A percentile compares a stretch with the other conserved stretches of the same genome.
phyloP scores from a whole-genome alignment of 805 yeast genomes.

The Wickerhamomyces bovis region DNA sequence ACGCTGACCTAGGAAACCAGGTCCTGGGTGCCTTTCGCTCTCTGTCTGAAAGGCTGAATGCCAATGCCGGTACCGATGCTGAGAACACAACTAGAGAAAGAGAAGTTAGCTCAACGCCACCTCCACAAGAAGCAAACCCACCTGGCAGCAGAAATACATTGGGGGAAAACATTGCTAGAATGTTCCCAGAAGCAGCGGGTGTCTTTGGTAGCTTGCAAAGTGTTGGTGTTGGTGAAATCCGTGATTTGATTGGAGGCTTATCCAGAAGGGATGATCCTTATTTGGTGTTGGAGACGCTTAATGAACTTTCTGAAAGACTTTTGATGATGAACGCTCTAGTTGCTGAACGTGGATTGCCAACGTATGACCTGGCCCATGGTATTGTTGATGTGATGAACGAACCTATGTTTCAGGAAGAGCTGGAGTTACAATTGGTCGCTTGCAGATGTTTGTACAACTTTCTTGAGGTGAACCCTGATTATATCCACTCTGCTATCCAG shows the following conservation, averaged over 20 bases:
- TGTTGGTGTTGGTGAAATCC: slow-evolving; percentile 17
- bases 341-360: slow-evolving; percentile 61
- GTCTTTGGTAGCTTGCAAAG: slow-evolving; percentile 23
- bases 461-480: slow-evolving; percentile 66
- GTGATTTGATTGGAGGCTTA: slow-evolving; percentile 18
- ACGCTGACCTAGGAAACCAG: slow-evolving; percentile 14
- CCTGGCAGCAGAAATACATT: slow-evolving; percentile 1
- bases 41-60: slow-evolving; percentile 16
- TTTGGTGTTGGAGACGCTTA: slow-evolving; percentile 55
- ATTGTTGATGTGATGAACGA: slow-evolving; percentile 54
- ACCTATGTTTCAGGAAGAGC: slow-evolving; percentile 51
- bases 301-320: slow-evolving; percentile 56
- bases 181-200: slow-evolving; percentile 34
- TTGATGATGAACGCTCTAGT: slow-evolving; percentile 62
- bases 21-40: slow-evolving; percentile 22
- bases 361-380: slow-evolving; percentile 45
- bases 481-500: slow-evolving; percentile 53
- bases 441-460: slow-evolving; percentile 81
- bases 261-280: slow-evolving; percentile 44
- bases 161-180: slow-evolving; percentile 26
- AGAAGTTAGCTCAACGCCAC: slow-evolving; percentile 1
- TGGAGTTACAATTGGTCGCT: slow-evolving; percentile 78
- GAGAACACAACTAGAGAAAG: slow-evolving; percentile 1
- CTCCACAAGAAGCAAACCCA: not conserved
- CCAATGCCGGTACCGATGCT: slow-evolving; percentile 1